Percentiles rank a stretch among this genome's conserved stretches.
Evolutionary conservation across 768 basidiomycete species (phyloP).

Genomic region (Xanthoconium purpureum): DNA sequence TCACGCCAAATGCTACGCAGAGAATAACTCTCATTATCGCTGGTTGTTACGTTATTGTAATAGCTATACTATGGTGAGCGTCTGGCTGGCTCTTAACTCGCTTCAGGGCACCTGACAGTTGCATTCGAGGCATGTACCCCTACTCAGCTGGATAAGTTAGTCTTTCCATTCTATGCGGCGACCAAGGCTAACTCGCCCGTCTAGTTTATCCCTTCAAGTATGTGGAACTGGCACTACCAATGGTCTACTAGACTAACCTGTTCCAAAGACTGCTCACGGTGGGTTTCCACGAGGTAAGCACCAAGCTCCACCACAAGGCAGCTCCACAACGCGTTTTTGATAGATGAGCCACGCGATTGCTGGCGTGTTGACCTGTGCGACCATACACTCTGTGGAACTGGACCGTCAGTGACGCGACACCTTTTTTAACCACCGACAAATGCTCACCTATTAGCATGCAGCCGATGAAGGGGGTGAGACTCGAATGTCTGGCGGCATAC

Average conservation of each 20-base stretch:
- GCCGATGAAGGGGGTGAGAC: conserved; percentile 89
- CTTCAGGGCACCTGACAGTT: conserved; percentile 1
- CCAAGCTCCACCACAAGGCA: conserved; percentile 5
- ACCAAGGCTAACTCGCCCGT: conserved; percentile 11
- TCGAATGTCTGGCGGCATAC: conserved; percentile 81
- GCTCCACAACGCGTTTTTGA: background rate
- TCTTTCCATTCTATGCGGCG: conserved; percentile 12
- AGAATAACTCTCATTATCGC: conserved; percentile 77
- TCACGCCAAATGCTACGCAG: conserved; percentile 73
- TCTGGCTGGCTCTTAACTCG: background rate
- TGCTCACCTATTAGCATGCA: conserved; percentile 28
- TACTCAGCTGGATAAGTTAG: conserved; percentile 71
- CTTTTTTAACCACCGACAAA: background rate
- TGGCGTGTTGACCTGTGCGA: conserved; percentile 82
- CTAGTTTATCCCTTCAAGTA: conserved; percentile 92
- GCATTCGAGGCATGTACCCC: conserved; percentile 67
- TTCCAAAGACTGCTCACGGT: conserved; percentile 69
- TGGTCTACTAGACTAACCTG: conserved; percentile 14
- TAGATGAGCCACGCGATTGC: conserved; percentile 86
- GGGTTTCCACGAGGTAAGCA: conserved; percentile 77
- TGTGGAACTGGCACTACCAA: conserved; percentile 27
- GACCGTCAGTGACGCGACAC: conserved; percentile 59
- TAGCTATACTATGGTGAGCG: conserved; percentile 76
- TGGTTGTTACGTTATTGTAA: conserved; percentile 66
- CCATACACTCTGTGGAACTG: conserved; percentile 78